Conservation (phyloP, 768 basidiomycete genomes). For the Phanerochaete carnosa region DNA sequence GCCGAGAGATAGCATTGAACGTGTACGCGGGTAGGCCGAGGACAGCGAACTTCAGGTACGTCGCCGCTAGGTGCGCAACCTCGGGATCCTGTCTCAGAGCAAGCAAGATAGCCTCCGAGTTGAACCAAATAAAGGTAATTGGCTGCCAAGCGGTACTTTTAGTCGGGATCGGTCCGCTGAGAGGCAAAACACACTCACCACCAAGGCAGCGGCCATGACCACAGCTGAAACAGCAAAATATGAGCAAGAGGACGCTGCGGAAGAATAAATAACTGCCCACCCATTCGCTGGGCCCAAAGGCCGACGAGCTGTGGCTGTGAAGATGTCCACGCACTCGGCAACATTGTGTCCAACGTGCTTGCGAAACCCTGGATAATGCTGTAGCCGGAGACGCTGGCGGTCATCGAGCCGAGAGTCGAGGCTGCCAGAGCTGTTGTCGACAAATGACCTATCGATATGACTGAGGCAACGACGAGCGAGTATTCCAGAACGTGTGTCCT, state of each 20-base stretch:
- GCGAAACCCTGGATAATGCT: slow-evolving; percentile 80
- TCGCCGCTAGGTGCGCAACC: slow-evolving; percentile 70
- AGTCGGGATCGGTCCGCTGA: not conserved
- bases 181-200: slow-evolving; percentile 45
- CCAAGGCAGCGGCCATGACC: slow-evolving; percentile 51
- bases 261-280: slow-evolving; percentile 39
- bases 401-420: slow-evolving; percentile 44
- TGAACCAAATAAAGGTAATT: slow-evolving; percentile 75
- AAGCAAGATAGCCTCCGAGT: slow-evolving; percentile 75
- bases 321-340: slow-evolving; percentile 95
- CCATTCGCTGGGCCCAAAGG: slow-evolving; percentile 87
- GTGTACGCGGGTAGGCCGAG: slow-evolving; percentile 78
- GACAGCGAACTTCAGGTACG: slow-evolving; percentile 75
- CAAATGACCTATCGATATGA: slow-evolving; percentile 86
- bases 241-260: not conserved
- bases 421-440: slow-evolving; percentile 89
- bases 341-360: slow-evolving; percentile 87
- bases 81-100: slow-evolving; percentile 77
- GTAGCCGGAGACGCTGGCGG: slow-evolving; percentile 59
- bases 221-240: slow-evolving; percentile 40
- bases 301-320: slow-evolving; percentile 80
- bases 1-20: slow-evolving; percentile 54
- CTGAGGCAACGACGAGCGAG: slow-evolving; percentile 78
- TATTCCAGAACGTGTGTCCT: slow-evolving; percentile 85
- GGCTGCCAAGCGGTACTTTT: slow-evolving; percentile 29